Percentiles rank a stretch among this genome's conserved stretches.
These are phyloP conservation scores for Fusarium pilosicola DNA, from an alignment of 2,329 filamentous ascomycete genomes.

Conservation along the genomic window DNA sequence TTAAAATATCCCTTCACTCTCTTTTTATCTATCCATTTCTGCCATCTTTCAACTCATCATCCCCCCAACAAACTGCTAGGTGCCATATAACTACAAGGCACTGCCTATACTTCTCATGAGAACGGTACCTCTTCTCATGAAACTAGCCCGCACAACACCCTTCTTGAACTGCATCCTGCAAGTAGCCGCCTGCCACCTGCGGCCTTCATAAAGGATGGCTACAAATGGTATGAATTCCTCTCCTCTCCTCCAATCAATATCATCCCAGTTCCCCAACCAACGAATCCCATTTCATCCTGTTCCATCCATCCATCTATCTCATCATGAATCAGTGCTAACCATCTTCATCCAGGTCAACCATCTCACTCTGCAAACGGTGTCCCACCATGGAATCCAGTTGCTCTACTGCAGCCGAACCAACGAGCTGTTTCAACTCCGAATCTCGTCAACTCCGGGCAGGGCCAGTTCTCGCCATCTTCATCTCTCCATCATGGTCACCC, in stretches of 20 bases:
- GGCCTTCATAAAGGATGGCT: constrained; percentile 45
- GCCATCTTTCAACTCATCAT: too few relatives aligned
- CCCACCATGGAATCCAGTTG: constrained; percentile 55
- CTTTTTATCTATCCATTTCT: neutral
- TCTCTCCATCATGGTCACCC: constrained; percentile 35
- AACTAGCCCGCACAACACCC: constrained; percentile 34
- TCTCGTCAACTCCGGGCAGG: constrained; percentile 40
- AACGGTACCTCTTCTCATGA: constrained; percentile 19
- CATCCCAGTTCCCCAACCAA: neutral
- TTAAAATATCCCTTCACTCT: constrained; percentile 2
- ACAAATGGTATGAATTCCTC: constrained; percentile 43
- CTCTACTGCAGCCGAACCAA: constrained; percentile 53
- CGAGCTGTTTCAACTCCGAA: constrained; percentile 45
- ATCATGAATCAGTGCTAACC: constrained; percentile 14
- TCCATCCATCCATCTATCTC: constrained; percentile 9
- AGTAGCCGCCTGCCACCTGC: constrained; percentile 32
- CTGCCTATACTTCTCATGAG: too few relatives aligned
- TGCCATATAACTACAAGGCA: too few relatives aligned
- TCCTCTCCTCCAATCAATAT: neutral
- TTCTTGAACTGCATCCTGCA: constrained; percentile 37
- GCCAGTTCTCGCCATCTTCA: constrained; percentile 36
- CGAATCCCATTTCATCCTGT: neutral
- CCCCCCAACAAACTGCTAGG: too few relatives aligned
- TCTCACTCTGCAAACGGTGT: constrained; percentile 42
- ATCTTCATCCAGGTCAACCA: constrained; percentile 42